These are phyloP conservation scores for Linnemannia hyalina DNA, from an alignment of 192 early-diverging fungal genomes.

Conservation along the genomic window DNA sequence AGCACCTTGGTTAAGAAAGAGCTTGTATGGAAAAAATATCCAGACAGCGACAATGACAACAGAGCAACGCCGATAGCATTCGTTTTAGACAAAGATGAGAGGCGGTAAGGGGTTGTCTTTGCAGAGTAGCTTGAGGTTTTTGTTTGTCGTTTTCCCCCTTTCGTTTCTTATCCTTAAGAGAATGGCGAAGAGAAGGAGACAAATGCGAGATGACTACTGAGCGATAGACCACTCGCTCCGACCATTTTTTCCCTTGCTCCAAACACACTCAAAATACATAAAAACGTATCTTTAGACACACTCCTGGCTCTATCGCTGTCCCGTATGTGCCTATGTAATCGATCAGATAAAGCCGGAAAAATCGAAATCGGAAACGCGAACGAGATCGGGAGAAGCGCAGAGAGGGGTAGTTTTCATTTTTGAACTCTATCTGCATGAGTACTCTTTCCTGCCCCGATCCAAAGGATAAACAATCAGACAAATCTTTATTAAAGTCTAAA, in stretches of 20 bases:
- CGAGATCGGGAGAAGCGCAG: too few relatives aligned
- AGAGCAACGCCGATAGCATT: neutral
- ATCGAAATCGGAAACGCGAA: neutral
- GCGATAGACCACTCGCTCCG: too few relatives aligned
- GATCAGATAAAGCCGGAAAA: neutral
- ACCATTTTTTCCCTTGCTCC: too few relatives aligned
- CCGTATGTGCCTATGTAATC: neutral
- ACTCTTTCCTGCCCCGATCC: neutral
- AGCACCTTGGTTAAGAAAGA: neutral
- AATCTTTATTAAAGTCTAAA: too few relatives aligned
- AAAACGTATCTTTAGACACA: too few relatives aligned
- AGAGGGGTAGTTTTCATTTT: neutral
- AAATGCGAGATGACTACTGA: too few relatives aligned
- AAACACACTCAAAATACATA: too few relatives aligned
- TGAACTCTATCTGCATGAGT: neutral
- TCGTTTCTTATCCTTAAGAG: too few relatives aligned
- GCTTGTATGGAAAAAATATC: neutral
- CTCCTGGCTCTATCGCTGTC: neutral
- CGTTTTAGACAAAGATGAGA: neutral
- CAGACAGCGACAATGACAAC: neutral
- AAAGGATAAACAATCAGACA: neutral
- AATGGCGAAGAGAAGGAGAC: too few relatives aligned
- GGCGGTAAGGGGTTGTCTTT: too few relatives aligned
- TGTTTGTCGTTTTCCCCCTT: too few relatives aligned
- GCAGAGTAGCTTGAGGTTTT: too few relatives aligned